phyloP scores from a whole-genome alignment of 2,329 filamentous ascomycete genomes.

The Arthrinium puccinioides region DNA sequence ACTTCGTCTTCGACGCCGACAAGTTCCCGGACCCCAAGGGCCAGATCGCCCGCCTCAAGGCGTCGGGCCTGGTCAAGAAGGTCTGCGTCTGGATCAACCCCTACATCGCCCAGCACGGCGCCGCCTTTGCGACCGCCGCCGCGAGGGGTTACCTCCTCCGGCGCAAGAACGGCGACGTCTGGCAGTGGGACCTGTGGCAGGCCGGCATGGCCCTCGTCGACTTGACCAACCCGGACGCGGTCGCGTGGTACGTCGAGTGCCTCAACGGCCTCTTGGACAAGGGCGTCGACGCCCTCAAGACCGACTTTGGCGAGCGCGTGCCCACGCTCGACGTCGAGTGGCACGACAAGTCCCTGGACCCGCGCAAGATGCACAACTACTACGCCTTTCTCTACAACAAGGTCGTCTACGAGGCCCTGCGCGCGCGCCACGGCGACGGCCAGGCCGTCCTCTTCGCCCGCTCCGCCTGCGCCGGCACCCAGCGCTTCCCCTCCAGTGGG shows the following conservation, averaged over 20 bases:
- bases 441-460: constrained; percentile 61
- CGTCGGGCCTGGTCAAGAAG: constrained; percentile 51
- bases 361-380: constrained; percentile 67
- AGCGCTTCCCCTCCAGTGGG: constrained; percentile 65
- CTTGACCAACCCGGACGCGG: constrained; percentile 65
- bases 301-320: constrained; percentile 69
- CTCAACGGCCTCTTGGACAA: constrained; percentile 58
- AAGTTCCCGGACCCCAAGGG: constrained; percentile 62
- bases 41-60: constrained; percentile 58
- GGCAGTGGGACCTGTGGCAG: constrained; percentile 74
- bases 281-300: constrained; percentile 68
- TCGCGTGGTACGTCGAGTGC: constrained; percentile 56
- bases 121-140: constrained; percentile 56
- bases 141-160: constrained; percentile 63
- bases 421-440: constrained; percentile 39
- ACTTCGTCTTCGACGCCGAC: constrained; percentile 63
- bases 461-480: constrained; percentile 58
- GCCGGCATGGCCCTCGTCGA: constrained; percentile 69
- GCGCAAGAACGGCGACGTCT: constrained; percentile 61
- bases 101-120: constrained; percentile 63
- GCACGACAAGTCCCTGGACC: constrained; percentile 51
- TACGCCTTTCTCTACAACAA: constrained; percentile 71
- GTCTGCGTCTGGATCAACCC: constrained; percentile 74
- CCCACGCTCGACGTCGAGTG: constrained; percentile 59
- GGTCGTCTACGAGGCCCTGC: constrained; percentile 58